Evolutionary conservation across 768 basidiomycete species (phyloP), one percentile per base, ranked within the genome.

Genomic region (Dioszegia hungarica): DNA sequence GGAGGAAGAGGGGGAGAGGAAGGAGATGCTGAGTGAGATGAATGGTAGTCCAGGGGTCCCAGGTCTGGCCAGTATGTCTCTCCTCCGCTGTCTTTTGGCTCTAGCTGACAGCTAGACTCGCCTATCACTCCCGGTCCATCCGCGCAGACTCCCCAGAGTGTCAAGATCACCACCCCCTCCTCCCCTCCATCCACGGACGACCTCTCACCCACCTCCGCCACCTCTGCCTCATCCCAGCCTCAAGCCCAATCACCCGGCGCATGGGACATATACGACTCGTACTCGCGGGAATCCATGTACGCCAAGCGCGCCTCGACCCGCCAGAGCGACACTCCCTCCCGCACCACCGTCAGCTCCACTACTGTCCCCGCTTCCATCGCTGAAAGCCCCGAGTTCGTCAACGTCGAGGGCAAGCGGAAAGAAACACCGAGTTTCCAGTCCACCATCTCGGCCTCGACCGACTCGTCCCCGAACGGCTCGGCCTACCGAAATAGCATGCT

Each of bases 191-290:
- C 50, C 20, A 14, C 25, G 3, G 38, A 40, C 22, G 38, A 57
- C 3, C n/a, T 28, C 20, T 49, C 22, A 9, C 50, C 46, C 36
- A 45, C 38, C n/a, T 47, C 49, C 14, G 27, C 31, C 3, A 39
- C 29, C n/a, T 47, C 49, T 9, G 27, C 31, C 3, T 28, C 29
- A 25, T 44, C 46, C 1, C 44, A 41, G 8, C 15, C 40, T 17
- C 25, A 39, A 4, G 24, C 55, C 33, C 27, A 44, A 25, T 45
- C 54, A 1, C 14, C 55, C 14, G 36, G 22, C 2, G n/a, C 44
- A 19, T 73, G 72, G 72, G 72, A 73, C 43, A 73, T 73, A 17
- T 73, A 73, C 56, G 69, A 56, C 45, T 61, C 67, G 24, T 71
- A 73, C 52, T 69, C 67, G 11, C 37, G 69, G 33, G 68, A 73